A percentile compares a stretch with the other conserved stretches of the same genome.
phyloP scores from a whole-genome alignment of 192 early-diverging fungal species.

The Allomyces javanicus region DNA sequence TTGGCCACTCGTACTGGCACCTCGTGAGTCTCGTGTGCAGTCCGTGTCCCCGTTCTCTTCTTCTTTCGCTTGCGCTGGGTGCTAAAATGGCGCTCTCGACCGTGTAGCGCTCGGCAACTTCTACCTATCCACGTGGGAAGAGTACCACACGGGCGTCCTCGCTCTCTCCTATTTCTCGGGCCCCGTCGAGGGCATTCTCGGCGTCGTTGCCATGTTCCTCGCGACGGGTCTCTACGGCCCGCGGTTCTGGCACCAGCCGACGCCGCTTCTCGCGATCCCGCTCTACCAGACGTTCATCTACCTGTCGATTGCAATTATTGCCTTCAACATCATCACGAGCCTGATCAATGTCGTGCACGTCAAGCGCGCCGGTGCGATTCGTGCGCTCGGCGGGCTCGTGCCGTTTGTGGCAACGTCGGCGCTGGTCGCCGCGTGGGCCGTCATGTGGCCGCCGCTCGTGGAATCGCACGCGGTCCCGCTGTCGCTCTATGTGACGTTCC shows the following conservation, averaged over 20 bases:
- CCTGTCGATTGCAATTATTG: not conserved
- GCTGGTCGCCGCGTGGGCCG: slow-evolving; percentile 37
- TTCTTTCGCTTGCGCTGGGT: not conserved
- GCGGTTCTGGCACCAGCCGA: slow-evolving; percentile 11
- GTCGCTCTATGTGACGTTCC: slow-evolving; percentile 42
- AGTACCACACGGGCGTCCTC: slow-evolving; percentile 74
- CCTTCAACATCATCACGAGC: not conserved
- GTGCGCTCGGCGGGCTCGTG: slow-evolving; percentile 35
- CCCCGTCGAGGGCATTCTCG: slow-evolving; percentile 71
- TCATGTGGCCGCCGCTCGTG: slow-evolving; percentile 43
- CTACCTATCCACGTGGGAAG: slow-evolving; percentile 85
- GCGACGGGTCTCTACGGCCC: slow-evolving; percentile 43
- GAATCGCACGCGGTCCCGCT: slow-evolving; percentile 46
- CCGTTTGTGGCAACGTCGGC: slow-evolving; percentile 36
- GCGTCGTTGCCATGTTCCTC: slow-evolving; percentile 36
- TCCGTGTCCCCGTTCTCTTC: not conserved
- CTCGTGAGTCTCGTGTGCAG: slow-evolving; percentile 9
- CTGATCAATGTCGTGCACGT: slow-evolving; percentile 6
- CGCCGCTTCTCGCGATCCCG: slow-evolving; percentile 4
- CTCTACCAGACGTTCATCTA: not conserved
- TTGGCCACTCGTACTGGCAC: slow-evolving; percentile 51
- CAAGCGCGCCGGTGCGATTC: not conserved
- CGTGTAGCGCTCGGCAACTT: slow-evolving; percentile 56
- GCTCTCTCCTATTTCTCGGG: slow-evolving; percentile 70
- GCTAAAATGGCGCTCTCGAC: slow-evolving; percentile 20